Conservation (phyloP, 2,329 filamentous ascomycete genomes). For the Hypoxylon sp. region DNA sequence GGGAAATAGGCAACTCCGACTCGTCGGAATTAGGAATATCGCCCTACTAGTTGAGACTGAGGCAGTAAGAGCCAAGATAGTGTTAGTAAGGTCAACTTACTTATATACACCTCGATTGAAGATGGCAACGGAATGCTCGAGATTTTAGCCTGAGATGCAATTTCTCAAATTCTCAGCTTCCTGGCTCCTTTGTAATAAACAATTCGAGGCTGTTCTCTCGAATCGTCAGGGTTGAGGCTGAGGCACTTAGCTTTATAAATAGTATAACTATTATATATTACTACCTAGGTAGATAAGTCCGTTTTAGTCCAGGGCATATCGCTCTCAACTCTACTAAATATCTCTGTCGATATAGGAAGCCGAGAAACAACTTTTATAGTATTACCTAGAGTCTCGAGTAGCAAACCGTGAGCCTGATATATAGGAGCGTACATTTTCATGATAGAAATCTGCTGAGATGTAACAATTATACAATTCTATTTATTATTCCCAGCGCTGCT, state of each 20-base stretch:
- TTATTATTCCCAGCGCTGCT: background rate
- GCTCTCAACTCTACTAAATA: background rate
- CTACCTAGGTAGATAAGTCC: background rate
- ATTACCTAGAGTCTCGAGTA: background rate
- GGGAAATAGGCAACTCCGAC: background rate
- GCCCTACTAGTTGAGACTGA: background rate
- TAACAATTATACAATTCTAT: background rate
- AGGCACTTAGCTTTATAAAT: background rate
- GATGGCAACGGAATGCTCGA: background rate
- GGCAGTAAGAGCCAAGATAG: background rate
- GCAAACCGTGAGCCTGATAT: no score
- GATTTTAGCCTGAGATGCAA: background rate
- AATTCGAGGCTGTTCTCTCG: background rate
- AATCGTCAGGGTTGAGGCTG: background rate
- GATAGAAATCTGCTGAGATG: background rate
- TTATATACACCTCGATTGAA: background rate
- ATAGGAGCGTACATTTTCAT: background rate
- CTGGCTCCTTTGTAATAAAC: background rate
- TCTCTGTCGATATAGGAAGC: background rate
- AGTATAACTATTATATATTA: background rate
- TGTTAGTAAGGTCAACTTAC: background rate
- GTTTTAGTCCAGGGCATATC: background rate
- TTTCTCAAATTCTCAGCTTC: background rate
- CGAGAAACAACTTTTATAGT: background rate
- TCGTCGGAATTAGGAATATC: background rate